Evolutionary conservation across 169 alveolate species (phyloP), one percentile per base, ranked within the genome.

Genomic region (Ichthyophthirius multifiliis): DNA sequence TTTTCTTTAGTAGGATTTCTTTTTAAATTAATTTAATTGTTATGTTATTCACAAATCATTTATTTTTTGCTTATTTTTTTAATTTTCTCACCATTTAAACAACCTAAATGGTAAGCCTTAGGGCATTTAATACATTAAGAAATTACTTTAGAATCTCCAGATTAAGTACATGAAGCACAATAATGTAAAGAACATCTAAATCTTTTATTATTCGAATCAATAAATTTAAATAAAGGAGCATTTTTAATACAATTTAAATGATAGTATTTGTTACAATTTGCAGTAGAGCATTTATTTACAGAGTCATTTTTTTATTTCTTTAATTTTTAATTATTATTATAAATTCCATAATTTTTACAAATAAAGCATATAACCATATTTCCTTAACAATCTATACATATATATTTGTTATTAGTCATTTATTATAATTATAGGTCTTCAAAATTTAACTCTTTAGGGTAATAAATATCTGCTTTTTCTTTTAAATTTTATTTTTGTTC

Each of bases 131-230:
- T 37, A 77, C 94, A 90, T 65, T 86, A 47, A 1, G 76, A 76
- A 23, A 86, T 65, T 5, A 81, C 20, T 9, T 77, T 48, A 15
- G 84, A 67, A 45, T 90, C 91, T n/a, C 90, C 94, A 35, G 89
- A 65, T 9, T 46, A 48, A 12, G 73, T 46, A 74, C 94, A 90
- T 27, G 65, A 67, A 9, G 48, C 86, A 67, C 94, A 90, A 43
- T 80, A 86, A 64, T 90, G 94, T 43, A 84, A 64, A 31, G 92
- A 87, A 74, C 94, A 90, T 55, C 87, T 83, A 31, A 90, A 86
- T 76, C 64, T 85, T n/a, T 27, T 46, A 46, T 34, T 35, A 62
- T 64, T 75, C 27, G 67, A 18, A 9, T 76, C 43, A 31, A 43
- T 79, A 15, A 43, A 30, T 43, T 77, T 83, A 15, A 43, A 55